phyloP scores from a whole-genome alignment of 352 stramenopile species.

The Lagenidium giganteum region DNA sequence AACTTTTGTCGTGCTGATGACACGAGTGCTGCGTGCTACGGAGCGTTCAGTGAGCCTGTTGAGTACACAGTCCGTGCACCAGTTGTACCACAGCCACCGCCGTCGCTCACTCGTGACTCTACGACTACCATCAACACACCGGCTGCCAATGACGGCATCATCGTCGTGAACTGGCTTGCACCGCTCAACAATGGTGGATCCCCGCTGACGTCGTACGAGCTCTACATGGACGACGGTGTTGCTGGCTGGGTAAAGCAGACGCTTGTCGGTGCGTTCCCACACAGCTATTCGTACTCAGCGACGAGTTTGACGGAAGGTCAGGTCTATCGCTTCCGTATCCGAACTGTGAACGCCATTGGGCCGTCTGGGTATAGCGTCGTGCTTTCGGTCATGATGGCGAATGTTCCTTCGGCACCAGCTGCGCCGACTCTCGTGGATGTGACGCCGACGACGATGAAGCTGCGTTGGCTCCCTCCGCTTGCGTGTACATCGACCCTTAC shows the following conservation, averaged over 20 bases:
- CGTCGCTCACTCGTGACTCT: constrained; percentile 48
- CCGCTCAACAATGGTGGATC: constrained; percentile 92
- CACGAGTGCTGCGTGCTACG: constrained; percentile 73
- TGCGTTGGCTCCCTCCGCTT: constrained; percentile 61
- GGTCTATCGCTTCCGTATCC: constrained; percentile 92
- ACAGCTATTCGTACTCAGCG: constrained; percentile 42
- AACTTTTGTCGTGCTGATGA: constrained; percentile 91
- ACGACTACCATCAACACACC: constrained; percentile 62
- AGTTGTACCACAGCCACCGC: constrained; percentile 79
- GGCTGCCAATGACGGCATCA: constrained; percentile 42
- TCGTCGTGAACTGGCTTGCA: constrained; percentile 77
- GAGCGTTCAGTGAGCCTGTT: constrained; percentile 82
- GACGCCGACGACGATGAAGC: constrained; percentile 44
- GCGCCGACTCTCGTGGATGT: constrained; percentile 62
- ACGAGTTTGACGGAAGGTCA: constrained; percentile 65
- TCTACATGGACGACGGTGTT: constrained; percentile 85
- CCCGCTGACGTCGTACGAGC: constrained; percentile 87
- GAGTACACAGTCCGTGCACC: constrained; percentile 89
- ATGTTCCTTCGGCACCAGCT: constrained; percentile 44
- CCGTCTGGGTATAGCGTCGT: constrained; percentile 75
- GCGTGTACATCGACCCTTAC: constrained; percentile 70
- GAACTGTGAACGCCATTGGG: constrained; percentile 81
- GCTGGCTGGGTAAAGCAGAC: constrained; percentile 37
- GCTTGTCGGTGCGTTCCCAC: constrained; percentile 36
- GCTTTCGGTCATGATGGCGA: constrained; percentile 88